Percentiles rank a stretch among this genome's conserved stretches.
Conservation (phyloP, 2,329 filamentous ascomycete genomes). For the Gnomoniopsis smithogilvyi region DNA sequence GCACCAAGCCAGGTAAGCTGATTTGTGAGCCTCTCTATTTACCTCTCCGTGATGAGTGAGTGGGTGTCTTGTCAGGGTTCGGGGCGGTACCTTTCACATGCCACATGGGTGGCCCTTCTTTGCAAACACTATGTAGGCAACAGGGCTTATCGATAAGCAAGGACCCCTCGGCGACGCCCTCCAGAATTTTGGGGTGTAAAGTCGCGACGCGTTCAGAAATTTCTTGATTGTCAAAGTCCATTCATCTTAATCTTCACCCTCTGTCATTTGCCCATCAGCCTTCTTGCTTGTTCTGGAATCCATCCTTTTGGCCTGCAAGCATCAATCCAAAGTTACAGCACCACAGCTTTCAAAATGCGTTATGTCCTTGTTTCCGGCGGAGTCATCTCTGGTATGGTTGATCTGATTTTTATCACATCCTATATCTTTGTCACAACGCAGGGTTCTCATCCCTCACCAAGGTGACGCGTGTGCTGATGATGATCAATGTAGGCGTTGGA, state of each 20-base stretch:
- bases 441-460: neutral
- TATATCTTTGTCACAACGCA: neutral
- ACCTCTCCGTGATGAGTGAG: neutral
- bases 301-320: neutral
- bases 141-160: constrained; percentile 17
- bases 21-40: neutral
- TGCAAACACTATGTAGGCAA: neutral
- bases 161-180: constrained; percentile 13
- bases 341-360: constrained; percentile 17
- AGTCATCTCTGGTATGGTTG: constrained; percentile 18
- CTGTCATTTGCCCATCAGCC: constrained; percentile 1
- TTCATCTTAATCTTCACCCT: constrained; percentile 6
- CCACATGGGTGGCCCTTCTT: neutral
- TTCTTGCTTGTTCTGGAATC: neutral
- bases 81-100: neutral
- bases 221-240: constrained; percentile 10
- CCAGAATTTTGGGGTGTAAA: neutral
- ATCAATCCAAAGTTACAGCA: neutral
- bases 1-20: neutral
- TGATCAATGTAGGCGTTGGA: constrained; percentile 13
- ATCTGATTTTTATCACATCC: neutral
- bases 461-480: constrained; percentile 4
- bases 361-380: constrained; percentile 20
- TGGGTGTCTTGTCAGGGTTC: neutral
- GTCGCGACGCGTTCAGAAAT: constrained; percentile 16